Evolutionary conservation across 2,329 filamentous ascomycete species (phyloP), one percentile per base, ranked within the genome.

Genomic region (Ploettnerulaceae sp.): DNA sequence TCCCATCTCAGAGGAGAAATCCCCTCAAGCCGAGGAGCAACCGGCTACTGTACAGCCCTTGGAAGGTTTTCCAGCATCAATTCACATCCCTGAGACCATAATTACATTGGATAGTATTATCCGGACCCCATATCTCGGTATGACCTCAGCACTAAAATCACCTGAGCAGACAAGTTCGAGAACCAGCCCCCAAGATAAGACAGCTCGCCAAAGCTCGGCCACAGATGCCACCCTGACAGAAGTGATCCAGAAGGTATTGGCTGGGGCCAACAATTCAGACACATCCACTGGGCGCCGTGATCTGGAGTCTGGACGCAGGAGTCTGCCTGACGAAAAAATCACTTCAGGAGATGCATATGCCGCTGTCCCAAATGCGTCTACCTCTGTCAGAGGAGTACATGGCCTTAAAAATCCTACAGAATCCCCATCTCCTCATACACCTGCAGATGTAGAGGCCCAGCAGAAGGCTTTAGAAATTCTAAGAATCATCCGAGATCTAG

Each of bases 191-290:
- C 44, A 51, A 51, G 50, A 46, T 54, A 60, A 60, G 52, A 51
- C 44, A 38, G 26, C 45, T 36, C 56, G 40, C 47, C 56, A 57
- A 48, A 52, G 40, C 17, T 55, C 58, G 53, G 51, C 56, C 38
- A 48, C 54, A 18, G 57, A 61, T 25, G 54, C 53, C 34, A 47
- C 52, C 18, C 33, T 62, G 26, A 57, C 55, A 14, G 51, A 59
- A 45, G 51, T 52, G 11, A 51, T 62, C 20, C 49, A 51, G 47
- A 50, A 49, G 22, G 57, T 51, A 39, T 50, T 61, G 28, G 49
- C 52, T 36, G 51, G 48, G 17, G 38, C 45, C 21, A 51, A 51
- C 15, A 46, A 15, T 29, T n/a, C 43, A 15, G 51, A 54, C 14
- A 11, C 43, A 28, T 37, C 35, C 24, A 48, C 46, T 29, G 45